Conservation (phyloP, 257 asterid species). For the Parsonsia alboflavescens region DNA sequence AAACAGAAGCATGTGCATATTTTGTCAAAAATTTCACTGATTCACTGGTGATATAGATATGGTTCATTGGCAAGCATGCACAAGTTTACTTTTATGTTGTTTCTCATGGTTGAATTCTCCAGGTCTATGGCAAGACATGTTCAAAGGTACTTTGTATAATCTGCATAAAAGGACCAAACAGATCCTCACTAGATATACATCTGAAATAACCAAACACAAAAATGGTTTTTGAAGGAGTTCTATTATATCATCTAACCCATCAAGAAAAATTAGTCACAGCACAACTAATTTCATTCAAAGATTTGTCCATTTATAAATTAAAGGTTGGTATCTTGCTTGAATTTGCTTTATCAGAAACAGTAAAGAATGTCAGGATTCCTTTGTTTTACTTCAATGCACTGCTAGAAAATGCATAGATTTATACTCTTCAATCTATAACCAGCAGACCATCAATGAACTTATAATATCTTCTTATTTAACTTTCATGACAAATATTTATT, state of each 20-base stretch:
- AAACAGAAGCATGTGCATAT: conserved; percentile 1
- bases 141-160: background rate
- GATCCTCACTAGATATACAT: background rate
- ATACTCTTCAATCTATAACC: background rate
- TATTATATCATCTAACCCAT: background rate
- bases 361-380: background rate
- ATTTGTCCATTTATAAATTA: background rate
- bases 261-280: background rate
- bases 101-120: background rate
- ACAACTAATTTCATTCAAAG: background rate
- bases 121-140: background rate
- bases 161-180: background rate
- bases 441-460: background rate
- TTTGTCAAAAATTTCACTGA: background rate
- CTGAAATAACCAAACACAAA: background rate
- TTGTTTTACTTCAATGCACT: background rate
- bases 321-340: background rate
- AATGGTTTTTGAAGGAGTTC: background rate
- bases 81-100: background rate
- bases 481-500: background rate
- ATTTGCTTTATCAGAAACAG: background rate
- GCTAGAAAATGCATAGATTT: background rate
- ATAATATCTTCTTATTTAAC: too few species aligned
- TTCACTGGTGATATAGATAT: too few species aligned
- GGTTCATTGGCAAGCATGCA: background rate